These are phyloP conservation scores for Xylaria castorea DNA, from an alignment of 495 filamentous ascomycete genomes.

Conservation along the genomic window DNA sequence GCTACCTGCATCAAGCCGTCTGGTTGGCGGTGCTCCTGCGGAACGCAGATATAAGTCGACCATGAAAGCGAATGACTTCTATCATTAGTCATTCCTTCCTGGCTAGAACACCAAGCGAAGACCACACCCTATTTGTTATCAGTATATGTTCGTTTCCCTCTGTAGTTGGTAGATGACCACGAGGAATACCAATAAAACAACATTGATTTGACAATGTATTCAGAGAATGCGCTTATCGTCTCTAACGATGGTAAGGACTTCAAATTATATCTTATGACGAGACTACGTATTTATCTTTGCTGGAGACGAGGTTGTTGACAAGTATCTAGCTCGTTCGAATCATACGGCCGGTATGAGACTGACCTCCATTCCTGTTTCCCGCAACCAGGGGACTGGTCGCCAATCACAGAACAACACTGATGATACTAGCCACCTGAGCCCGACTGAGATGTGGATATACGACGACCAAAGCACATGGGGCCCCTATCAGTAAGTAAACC, in stretches of 20 bases:
- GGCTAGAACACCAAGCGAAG: background rate
- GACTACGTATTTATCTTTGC: background rate
- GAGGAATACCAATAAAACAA: background rate
- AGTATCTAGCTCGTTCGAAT: background rate
- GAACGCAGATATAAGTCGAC: background rate
- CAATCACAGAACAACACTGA: background rate
- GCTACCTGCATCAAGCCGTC: background rate
- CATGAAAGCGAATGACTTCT: background rate
- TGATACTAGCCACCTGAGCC: constrained; percentile 4
- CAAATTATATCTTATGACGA: background rate
- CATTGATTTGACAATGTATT: background rate
- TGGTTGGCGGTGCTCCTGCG: background rate
- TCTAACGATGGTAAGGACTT: background rate
- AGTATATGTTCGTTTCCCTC: background rate
- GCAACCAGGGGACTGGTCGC: background rate
- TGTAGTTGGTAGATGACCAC: background rate
- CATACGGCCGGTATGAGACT: background rate
- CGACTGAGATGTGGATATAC: constrained; percentile 8
- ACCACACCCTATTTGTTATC: background rate
- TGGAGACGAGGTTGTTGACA: background rate
- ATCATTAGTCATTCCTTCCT: background rate
- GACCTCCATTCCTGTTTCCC: constrained; percentile 6
- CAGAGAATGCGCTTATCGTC: background rate
- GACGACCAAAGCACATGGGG: background rate
- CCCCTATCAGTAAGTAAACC: constrained; percentile 13